phyloP scores from a whole-genome alignment of 2,329 filamentous ascomycete genomes.

The Cordyceps pruinosa region DNA sequence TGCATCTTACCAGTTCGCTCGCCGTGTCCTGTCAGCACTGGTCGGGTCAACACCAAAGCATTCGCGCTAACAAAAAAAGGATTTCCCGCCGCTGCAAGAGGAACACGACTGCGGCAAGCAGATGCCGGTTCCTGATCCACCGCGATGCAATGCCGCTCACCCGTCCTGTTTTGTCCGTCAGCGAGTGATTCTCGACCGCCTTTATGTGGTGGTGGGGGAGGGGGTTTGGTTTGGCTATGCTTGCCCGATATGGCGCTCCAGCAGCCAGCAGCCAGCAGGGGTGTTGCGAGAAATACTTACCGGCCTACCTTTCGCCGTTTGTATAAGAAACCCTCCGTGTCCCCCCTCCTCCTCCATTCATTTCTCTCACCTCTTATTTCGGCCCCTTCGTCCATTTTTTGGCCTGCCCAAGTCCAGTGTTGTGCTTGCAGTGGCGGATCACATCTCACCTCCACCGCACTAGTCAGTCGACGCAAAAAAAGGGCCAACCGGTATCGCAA shows the following conservation, averaged over 20 bases:
- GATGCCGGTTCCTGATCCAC: slow-evolving; percentile 6
- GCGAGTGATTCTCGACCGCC: slow-evolving; percentile 5
- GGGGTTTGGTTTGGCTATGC: not conserved
- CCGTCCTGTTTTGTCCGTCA: not conserved
- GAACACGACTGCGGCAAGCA: not conserved
- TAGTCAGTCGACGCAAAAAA: not conserved
- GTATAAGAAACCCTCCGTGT: slow-evolving; percentile 5
- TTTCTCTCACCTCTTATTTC: not conserved
- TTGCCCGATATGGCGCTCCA: not conserved
- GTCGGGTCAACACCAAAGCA: not conserved
- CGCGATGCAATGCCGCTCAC: not conserved
- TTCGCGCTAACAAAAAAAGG: not conserved
- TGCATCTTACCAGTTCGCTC: not conserved
- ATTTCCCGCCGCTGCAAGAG: no score
- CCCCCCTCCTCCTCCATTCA: not conserved
- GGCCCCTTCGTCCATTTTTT: not conserved
- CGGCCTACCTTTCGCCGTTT: not conserved
- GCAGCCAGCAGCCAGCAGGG: not conserved
- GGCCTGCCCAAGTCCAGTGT: not conserved
- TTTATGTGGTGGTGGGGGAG: slow-evolving; percentile 1
- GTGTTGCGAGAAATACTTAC: not conserved
- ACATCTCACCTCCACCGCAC: not conserved
- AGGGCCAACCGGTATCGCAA: not conserved
- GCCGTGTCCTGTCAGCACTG: not conserved
- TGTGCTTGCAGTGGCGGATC: not conserved